Evolutionary conservation across 1,284 basidiomycete species (phyloP), one percentile per base, ranked within the genome.

Genomic region (Trichosporon asahii): DNA sequence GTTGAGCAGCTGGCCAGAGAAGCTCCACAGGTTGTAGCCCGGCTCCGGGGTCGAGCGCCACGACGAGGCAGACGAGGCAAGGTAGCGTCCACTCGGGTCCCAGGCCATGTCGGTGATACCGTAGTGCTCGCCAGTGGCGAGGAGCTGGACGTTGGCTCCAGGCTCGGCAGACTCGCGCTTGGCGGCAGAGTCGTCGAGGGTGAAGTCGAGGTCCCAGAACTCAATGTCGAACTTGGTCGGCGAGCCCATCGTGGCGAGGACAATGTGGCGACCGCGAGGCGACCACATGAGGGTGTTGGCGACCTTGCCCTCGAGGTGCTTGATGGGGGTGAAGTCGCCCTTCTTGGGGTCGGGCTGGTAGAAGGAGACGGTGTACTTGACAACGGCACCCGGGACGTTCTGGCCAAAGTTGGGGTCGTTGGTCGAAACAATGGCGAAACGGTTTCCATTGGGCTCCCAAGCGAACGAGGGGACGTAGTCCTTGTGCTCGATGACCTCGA

Each of bases 181-280:
- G 71, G 84, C 79, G 70, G 84, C 78, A 27, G 87, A 87, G 77
- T 94, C 93, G 74, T 93, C 92, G 29, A 85, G 87, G 75, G 87
- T 90, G 83, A 96, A 97, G 85, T 99, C 97, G 66, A 98, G 88
- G 84, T 99, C 97, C 94, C 94, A 99, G 86, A 98, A 99, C 83
- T 99, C 96, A 49, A 99, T 88, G 83, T 99, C 97, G 37, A 93
- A 99, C 86, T 99, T 99, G 78, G 89, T 90, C 25, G 92, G 90
- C 18, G 94, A 96, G 60, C 95, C 97, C 68, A 99, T 91, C 57
- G 96, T 98, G 21, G 95, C 95, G 69, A 98, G 89, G 65, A 98
- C 92, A 69, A 98, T 91, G 85, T 98, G 94, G 66, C 97, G 91
- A 67, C 97, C 97, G 68, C 93, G 91, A 53, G 97, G 96, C 55